phyloP scores from a whole-genome alignment of 2,329 filamentous ascomycete species.

The Diaporthe caulivora region DNA sequence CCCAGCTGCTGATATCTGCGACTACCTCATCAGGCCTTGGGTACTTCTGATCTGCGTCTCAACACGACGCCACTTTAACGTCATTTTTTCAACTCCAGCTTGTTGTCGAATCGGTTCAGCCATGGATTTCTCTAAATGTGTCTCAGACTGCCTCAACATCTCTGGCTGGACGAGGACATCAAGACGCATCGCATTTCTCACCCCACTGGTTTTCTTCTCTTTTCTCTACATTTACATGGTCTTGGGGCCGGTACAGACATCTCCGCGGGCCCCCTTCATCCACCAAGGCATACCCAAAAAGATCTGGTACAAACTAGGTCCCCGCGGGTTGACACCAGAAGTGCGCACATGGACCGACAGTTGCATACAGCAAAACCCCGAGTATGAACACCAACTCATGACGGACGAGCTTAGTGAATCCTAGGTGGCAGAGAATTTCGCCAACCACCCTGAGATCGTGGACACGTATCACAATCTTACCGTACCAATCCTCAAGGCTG shows the following conservation, averaged over 20 bases:
- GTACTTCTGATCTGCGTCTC: too few relatives aligned
- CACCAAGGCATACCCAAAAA: constrained; percentile 39
- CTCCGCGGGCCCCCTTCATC: too few relatives aligned
- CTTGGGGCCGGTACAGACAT: not conserved
- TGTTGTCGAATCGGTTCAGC: not conserved
- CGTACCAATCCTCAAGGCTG: constrained; percentile 64
- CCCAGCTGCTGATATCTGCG: too few relatives aligned
- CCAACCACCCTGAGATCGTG: constrained; percentile 42
- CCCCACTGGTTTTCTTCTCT: not conserved
- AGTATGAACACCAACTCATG: constrained; percentile 44
- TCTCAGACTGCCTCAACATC: not conserved
- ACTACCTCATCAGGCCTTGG: too few relatives aligned
- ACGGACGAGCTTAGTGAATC: constrained; percentile 54
- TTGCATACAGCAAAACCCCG: constrained; percentile 47
- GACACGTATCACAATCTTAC: constrained; percentile 42
- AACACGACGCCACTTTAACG: too few relatives aligned
- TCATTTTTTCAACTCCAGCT: not conserved
- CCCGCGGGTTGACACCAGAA: constrained; percentile 49
- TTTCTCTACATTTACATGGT: not conserved
- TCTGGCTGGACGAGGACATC: not conserved
- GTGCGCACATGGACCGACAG: constrained; percentile 48
- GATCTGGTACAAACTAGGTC: constrained; percentile 56
- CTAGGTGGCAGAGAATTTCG: constrained; percentile 70
- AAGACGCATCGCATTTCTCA: not conserved
- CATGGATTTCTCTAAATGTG: not conserved